Evolutionary conservation across 257 asterid species (phyloP).

Genomic region (Osmanthus fragrans): DNA sequence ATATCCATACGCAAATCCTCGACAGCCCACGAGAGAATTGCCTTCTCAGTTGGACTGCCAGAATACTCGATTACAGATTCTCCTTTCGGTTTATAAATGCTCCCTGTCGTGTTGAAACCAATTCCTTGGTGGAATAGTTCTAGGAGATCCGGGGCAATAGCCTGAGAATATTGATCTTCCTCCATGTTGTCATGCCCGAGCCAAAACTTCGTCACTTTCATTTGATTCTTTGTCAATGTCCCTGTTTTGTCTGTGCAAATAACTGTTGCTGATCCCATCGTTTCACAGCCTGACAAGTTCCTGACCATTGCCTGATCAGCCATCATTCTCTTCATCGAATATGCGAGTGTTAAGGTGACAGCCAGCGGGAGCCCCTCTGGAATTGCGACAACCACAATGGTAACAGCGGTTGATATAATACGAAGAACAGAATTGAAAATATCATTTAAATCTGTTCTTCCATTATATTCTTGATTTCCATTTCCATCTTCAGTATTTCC

Average conservation of each 20-base stretch:
- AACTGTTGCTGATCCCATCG: slow-evolving; percentile 66
- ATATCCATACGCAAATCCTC: slow-evolving; percentile 40
- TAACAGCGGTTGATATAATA: slow-evolving; percentile 47
- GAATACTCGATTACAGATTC: slow-evolving; percentile 31
- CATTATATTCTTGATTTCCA: slow-evolving; percentile 32
- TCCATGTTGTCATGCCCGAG: slow-evolving; percentile 31
- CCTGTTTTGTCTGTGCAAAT: slow-evolving; percentile 70
- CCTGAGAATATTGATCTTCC: slow-evolving; percentile 10
- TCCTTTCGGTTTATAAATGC: slow-evolving; percentile 36
- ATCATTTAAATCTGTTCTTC: slow-evolving; percentile 33
- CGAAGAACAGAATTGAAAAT: slow-evolving; percentile 47
- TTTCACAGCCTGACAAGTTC: slow-evolving; percentile 66
- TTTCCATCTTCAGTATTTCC: slow-evolving; percentile 36
- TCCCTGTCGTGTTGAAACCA: slow-evolving; percentile 43
- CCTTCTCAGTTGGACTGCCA: slow-evolving; percentile 52
- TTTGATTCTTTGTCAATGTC: slow-evolving; percentile 43
- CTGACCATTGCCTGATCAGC: slow-evolving; percentile 62
- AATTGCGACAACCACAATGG: slow-evolving; percentile 61
- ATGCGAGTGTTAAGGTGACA: slow-evolving; percentile 55
- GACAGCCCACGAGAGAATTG: slow-evolving; percentile 55
- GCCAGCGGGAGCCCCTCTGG: slow-evolving; percentile 74
- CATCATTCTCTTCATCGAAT: slow-evolving; percentile 60
- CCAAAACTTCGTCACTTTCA: slow-evolving; percentile 49
- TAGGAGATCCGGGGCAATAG: slow-evolving; percentile 29
- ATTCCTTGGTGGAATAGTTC: slow-evolving; percentile 45